phyloP scores from a whole-genome alignment of 371 early-diverging fungal species.

The Actinomortierella wolfii region DNA sequence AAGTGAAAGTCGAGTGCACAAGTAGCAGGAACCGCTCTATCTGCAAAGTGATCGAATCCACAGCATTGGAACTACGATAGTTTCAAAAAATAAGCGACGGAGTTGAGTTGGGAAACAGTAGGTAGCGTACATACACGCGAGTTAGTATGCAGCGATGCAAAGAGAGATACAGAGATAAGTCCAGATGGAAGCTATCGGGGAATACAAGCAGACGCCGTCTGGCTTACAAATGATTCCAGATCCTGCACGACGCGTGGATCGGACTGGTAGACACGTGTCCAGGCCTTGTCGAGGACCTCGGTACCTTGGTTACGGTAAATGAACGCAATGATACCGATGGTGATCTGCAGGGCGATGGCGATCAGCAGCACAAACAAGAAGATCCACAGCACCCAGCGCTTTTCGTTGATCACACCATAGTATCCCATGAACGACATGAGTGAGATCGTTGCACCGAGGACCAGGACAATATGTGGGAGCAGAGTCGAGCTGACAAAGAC shows the following conservation, averaged over 20 bases:
- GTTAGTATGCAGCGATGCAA: not conserved
- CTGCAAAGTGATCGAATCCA: conserved; percentile 43
- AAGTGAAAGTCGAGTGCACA: conserved; percentile 35
- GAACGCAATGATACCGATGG: conserved; percentile 39
- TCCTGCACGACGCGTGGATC: conserved; percentile 44
- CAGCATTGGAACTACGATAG: conserved; percentile 49
- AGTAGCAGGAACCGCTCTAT: conserved; percentile 38
- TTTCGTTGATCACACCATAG: conserved; percentile 44
- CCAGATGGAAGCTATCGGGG: not conserved
- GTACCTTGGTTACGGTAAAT: conserved; percentile 36
- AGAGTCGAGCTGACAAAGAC: conserved; percentile 40
- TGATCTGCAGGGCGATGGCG: conserved; percentile 42
- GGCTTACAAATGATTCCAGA: conserved; percentile 40
- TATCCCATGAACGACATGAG: conserved; percentile 44
- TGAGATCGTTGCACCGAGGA: conserved; percentile 41
- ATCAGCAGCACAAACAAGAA: conserved; percentile 31
- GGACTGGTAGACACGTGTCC: conserved; percentile 29
- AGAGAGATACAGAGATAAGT: not conserved
- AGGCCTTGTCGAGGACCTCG: conserved; percentile 35
- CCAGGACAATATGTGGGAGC: conserved; percentile 34
- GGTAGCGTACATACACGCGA: not conserved
- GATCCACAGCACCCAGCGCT: conserved; percentile 44
- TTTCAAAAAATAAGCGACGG: not conserved
- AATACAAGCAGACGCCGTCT: too few relatives aligned
- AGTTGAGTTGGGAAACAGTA: not conserved